Conservation (phyloP, 1,284 basidiomycete genomes). For the Cutaneotrichosporon dermatis region DNA sequence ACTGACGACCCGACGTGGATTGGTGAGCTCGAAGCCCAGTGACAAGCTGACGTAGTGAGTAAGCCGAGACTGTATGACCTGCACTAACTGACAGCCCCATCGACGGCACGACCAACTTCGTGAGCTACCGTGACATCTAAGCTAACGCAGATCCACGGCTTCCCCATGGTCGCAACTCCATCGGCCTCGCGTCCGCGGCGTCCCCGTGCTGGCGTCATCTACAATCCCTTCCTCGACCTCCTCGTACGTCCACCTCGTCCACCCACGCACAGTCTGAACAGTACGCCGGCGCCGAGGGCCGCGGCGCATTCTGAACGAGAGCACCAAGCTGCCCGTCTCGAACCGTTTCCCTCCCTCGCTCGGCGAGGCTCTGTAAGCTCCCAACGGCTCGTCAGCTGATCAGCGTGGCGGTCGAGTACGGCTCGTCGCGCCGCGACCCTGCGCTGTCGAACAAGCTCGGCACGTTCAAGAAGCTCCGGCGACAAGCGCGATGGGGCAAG, state of each 20-base stretch:
- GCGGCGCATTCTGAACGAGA: slow-evolving; percentile 70
- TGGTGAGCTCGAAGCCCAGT: no score
- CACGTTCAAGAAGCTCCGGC: slow-evolving; percentile 69
- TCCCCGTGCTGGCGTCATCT: slow-evolving; percentile 85
- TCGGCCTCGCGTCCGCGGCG: slow-evolving; percentile 80
- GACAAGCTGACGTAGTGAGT: slow-evolving; percentile 33
- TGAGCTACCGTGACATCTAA: slow-evolving; percentile 52
- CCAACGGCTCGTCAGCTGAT: neutral
- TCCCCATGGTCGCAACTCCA: slow-evolving; percentile 86
- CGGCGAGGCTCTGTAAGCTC: slow-evolving; percentile 62
- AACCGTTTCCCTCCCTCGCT: slow-evolving; percentile 69
- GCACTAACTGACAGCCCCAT: slow-evolving; percentile 36
- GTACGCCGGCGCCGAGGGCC: slow-evolving; percentile 73
- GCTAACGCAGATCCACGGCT: slow-evolving; percentile 50
- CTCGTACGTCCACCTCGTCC: slow-evolving; percentile 51
- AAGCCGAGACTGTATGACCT: slow-evolving; percentile 12
- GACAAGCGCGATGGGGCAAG: slow-evolving; percentile 66
- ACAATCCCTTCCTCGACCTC: slow-evolving; percentile 85
- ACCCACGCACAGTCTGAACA: slow-evolving; percentile 39
- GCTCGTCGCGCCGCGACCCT: slow-evolving; percentile 63
- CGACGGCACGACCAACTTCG: slow-evolving; percentile 78
- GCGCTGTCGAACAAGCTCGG: slow-evolving; percentile 66
- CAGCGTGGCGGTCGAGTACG: slow-evolving; percentile 81
- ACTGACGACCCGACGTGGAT: slow-evolving; percentile 89
- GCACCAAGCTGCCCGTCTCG: slow-evolving; percentile 64